Base-by-base conservation (phyloP, 257 asterid genomes). In the Plectranthus barbatus region DNA sequence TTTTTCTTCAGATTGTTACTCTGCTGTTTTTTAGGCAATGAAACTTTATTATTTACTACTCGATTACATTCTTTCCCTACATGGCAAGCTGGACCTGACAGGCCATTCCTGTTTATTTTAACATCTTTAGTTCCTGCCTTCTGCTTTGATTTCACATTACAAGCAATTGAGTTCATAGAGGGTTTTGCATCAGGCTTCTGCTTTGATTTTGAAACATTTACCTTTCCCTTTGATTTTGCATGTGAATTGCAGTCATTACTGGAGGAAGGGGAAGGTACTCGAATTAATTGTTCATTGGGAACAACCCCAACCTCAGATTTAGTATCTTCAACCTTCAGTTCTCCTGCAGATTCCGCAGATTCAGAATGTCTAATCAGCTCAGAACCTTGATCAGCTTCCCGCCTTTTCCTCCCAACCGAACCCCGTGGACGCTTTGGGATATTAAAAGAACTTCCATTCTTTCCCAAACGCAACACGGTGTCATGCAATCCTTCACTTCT, bases 371-470 rank as follows among this genome's bases (percentile, higher is more conserved):
- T 77, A 53, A 61, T 55, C 13, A 66, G 68, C 69, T 77, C 76
- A 4, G 78, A 74, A 50, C 40, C 61, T 39, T 70, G 64, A 71
- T 78, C 75, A 58, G 60, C 58, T 71, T 47, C 83, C 70, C 44
- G 34, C 70, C 75, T 90, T 68, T 64, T 94, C 67, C 87, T 76
- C 68, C 90, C 73, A 53, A 81, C 77, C n/a, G 75, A 68, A 51
- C 95, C 96, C 69, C 96, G 88, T 9, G 96, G 99, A 6, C 96
- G 85, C 81, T 76, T 87, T 13, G 99, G 99, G 60, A 86, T 72
- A 61, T 74, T 80, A 68, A 94, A 80, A 46, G 72, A 66, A 66
- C 74, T 79, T 24, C 86, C 94, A 68, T 73, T 77, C 15, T 64
- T 84, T 71, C 72, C 84, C 74, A 94, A 76, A 64, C 73, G 68